Percentiles rank a stretch among this genome's conserved stretches.
Evolutionary conservation across 2,329 filamentous ascomycete species (phyloP).

Genomic region (Hypoxylon sp.): DNA sequence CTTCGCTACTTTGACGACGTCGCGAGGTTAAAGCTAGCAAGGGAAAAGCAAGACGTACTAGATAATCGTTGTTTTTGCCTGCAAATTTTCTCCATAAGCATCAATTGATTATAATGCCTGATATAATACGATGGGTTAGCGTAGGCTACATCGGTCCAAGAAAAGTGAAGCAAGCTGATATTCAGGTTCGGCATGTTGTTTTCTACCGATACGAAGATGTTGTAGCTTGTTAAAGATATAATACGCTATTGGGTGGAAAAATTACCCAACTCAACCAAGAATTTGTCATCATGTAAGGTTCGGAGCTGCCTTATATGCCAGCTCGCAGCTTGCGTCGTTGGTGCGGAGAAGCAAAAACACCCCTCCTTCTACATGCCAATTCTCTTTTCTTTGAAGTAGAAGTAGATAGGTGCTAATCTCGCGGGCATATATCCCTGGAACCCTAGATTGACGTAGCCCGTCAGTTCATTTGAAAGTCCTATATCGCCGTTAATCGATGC

Average conservation of each 20-base stretch:
- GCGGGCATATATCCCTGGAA: not conserved
- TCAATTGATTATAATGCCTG: not conserved
- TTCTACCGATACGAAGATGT: not conserved
- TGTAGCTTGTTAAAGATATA: not conserved
- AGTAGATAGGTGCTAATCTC: not conserved
- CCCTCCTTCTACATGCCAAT: not conserved
- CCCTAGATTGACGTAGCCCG: not conserved
- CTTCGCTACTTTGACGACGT: no score
- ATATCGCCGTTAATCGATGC: not conserved
- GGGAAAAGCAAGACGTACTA: not conserved
- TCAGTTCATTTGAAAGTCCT: not conserved
- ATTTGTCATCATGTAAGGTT: slow-evolving; percentile 2
- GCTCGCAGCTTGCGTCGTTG: not conserved
- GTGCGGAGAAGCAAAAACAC: slow-evolving; percentile 8
- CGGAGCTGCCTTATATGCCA: not conserved
- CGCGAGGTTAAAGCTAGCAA: no score
- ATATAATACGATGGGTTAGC: not conserved
- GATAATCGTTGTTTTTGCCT: not conserved
- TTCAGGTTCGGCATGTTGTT: not conserved
- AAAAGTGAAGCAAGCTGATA: not conserved
- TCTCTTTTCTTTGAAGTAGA: not conserved
- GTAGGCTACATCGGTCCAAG: not conserved
- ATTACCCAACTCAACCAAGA: not conserved
- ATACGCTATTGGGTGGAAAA: no score
- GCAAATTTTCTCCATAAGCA: not conserved